phyloP scores from a whole-genome alignment of 768 basidiomycete genomes.

The Serendipita sp. region DNA sequence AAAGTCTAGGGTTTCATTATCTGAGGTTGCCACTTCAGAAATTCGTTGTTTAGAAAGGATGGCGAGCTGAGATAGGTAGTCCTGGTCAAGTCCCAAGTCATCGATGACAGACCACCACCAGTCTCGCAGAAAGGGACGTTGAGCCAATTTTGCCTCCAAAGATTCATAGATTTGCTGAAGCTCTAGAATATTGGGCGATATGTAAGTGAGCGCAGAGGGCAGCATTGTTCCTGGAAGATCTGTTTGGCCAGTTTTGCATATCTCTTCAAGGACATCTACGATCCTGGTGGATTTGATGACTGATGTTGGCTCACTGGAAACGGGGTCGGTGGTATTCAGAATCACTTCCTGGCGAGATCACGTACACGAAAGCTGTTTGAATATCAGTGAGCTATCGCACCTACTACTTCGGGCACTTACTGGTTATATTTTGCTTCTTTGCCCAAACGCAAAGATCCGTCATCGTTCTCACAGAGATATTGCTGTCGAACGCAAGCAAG shows the following conservation, averaged over 20 bases:
- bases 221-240: constrained; percentile 22
- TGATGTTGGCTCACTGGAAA: constrained; percentile 80
- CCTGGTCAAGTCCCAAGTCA: constrained; percentile 44
- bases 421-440: not conserved
- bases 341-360: constrained; percentile 6
- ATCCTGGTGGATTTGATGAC: constrained; percentile 62
- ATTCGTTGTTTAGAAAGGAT: constrained; percentile 36
- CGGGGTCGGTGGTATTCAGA: constrained; percentile 11
- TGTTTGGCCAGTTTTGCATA: constrained; percentile 21
- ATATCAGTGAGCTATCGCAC: constrained; percentile 2
- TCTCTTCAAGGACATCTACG: constrained; percentile 32
- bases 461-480: constrained; percentile 42
- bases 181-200: constrained; percentile 79
- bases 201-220: constrained; percentile 43
- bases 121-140: constrained; percentile 27
- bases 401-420: not conserved
- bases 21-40: constrained; percentile 24
- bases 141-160: constrained; percentile 30
- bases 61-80: constrained; percentile 52
- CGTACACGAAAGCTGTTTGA: constrained; percentile 61
- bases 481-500: constrained; percentile 63
- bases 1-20: constrained; percentile 32
- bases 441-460: constrained; percentile 32
- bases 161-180: constrained; percentile 28
- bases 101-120: constrained; percentile 55